Percentiles rank a stretch among this genome's conserved stretches.
phyloP scores from a whole-genome alignment of 345 rosid species.

The Noccaea bulbosa region DNA sequence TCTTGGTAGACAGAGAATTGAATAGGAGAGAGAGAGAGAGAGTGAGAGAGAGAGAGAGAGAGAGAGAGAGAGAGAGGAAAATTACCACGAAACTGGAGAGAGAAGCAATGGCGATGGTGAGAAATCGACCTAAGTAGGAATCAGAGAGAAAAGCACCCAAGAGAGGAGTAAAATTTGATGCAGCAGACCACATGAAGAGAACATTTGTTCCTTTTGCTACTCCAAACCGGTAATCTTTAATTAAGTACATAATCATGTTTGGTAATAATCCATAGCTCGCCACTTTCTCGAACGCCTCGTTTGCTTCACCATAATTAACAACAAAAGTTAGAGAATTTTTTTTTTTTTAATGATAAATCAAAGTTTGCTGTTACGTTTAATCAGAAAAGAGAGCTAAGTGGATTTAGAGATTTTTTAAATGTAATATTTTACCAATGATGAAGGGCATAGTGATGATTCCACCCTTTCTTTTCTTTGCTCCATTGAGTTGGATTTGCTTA shows the following conservation, averaged over 20 bases:
- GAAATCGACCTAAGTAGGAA: conserved; percentile 72
- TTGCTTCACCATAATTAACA: conserved; percentile 49
- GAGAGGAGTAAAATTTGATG: conserved; percentile 62
- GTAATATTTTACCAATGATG: conserved; percentile 56
- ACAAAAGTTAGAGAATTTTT: neutral
- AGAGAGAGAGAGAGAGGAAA: neutral
- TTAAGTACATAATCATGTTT: conserved; percentile 73
- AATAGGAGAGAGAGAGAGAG: neutral
- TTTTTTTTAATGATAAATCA: neutral
- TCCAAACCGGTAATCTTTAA: conserved; percentile 54
- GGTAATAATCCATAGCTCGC: conserved; percentile 74
- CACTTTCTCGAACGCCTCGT: conserved; percentile 83
- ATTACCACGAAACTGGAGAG: conserved; percentile 63
- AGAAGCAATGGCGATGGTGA: conserved; percentile 71
- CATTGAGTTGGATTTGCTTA: conserved; percentile 38
- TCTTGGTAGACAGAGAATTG: neutral
- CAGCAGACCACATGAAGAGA: conserved; percentile 71
- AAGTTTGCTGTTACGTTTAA: neutral
- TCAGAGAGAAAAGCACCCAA: conserved; percentile 78
- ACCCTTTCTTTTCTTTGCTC: conserved; percentile 49
- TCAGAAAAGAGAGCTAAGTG: neutral
- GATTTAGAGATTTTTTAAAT: neutral
- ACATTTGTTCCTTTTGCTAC: conserved; percentile 65
- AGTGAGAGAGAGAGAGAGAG: no score
- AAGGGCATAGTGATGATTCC: conserved; percentile 79